Evolutionary conservation across 768 basidiomycete species (phyloP), one percentile per base, ranked within the genome.

Genomic region (Pleurotus giganteus): DNA sequence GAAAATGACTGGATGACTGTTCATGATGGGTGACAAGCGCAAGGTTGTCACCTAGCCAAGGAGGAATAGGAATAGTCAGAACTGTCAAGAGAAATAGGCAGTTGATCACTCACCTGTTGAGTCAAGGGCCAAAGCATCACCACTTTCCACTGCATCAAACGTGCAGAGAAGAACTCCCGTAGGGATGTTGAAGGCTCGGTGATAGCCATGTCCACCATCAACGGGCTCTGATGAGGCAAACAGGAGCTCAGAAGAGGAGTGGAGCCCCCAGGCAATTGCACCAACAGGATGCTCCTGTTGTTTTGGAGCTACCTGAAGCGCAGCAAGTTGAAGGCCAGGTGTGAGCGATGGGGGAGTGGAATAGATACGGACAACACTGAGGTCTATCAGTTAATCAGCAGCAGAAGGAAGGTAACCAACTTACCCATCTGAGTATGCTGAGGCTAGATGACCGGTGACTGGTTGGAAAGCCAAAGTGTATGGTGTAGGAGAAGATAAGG

Each of bases 171-270:
- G 46, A 36, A 41, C 62, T 5, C 62, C 55, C 32, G 39, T 64
- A 15, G 49, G 55, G 1, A 72, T 57, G 61, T 87, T 83, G 49
- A 83, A 80, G 3, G 71, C 79, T 37, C 70, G 74, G 58, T 88
- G 86, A 36, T 63, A 71, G 0, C 84, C 83, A 3, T 41, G 54
- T 11, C 66, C 66, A 26, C 52, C 55, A 7, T 60, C 59, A 4
- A 65, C 61, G 4, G 82, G 76, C 58, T 85, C 85, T 1, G 83
- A 81, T 1, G 83, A 86, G 0, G 81, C 79, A 63, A 84, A 84
- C 12, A 87, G 57, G 9, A 70, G 56, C 12, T 71, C 59, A 0
- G 70, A 57, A 0, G 80, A 76, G 0, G 62, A 45, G 0, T 66
- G 75, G 17, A 29, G 41, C 1, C 85, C 85, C 86, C 86, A 88